phyloP scores from a whole-genome alignment of 1,139 yeast species.

The Geotrichum fermentans region DNA sequence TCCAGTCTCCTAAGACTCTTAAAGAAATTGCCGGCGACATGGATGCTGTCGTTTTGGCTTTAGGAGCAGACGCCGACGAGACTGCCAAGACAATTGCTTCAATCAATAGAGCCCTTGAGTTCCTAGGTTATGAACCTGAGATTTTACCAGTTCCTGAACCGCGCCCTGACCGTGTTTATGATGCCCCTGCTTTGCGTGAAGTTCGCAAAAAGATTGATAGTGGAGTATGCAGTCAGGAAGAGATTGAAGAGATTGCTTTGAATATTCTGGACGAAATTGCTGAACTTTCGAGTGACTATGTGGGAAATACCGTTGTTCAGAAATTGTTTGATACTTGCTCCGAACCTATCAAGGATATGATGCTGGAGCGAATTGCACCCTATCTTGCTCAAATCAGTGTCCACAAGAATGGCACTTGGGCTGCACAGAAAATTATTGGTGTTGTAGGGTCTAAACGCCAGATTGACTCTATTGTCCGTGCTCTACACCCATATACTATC shows the following conservation, averaged over 20 bases:
- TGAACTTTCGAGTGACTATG: slow-evolving; percentile 83
- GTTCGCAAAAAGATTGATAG: slow-evolving; percentile 49
- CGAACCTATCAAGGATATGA: slow-evolving; percentile 67
- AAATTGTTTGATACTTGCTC: slow-evolving; percentile 73
- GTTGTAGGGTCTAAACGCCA: slow-evolving; percentile 67
- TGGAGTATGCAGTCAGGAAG: slow-evolving; percentile 44
- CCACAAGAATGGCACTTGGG: slow-evolving; percentile 99
- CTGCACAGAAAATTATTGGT: slow-evolving; percentile 90
- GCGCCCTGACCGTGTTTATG: slow-evolving; percentile 57
- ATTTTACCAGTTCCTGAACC: slow-evolving; percentile 37
- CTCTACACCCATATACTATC: slow-evolving; percentile 76
- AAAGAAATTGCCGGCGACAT: slow-evolving; percentile 32
- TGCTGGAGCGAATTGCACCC: slow-evolving; percentile 76
- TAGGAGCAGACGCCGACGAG: slow-evolving; percentile 35
- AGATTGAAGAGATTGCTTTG: slow-evolving; percentile 75
- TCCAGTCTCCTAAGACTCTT: slow-evolving; percentile 28
- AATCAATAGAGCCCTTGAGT: slow-evolving; percentile 33
- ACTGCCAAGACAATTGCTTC: slow-evolving; percentile 24
- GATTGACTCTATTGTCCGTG: slow-evolving; percentile 59
- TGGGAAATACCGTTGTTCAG: slow-evolving; percentile 95
- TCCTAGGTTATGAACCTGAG: slow-evolving; percentile 28
- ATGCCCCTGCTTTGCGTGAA: slow-evolving; percentile 74
- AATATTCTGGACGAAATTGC: slow-evolving; percentile 89
- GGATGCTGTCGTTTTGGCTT: slow-evolving; percentile 29
- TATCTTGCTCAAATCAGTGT: slow-evolving; percentile 86